Evolutionary conservation across 768 basidiomycete species (phyloP), one percentile per base, ranked within the genome.

Genomic region (Leccinum barrowsii): DNA sequence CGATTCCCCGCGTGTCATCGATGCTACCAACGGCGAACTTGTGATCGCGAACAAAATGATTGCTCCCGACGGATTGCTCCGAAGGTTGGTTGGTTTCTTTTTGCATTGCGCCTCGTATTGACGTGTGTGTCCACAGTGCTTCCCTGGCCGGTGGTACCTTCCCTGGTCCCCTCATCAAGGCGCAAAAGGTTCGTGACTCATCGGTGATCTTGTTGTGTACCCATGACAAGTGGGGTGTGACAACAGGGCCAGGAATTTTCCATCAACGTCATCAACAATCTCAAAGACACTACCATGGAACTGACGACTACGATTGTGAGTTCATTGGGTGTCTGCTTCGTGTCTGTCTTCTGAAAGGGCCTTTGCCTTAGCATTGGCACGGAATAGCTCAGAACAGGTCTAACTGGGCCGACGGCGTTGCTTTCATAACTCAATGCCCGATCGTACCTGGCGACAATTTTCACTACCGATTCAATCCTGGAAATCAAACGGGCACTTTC

Each of bases 21-120:
- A 67, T n/a, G 73, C 73, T 34, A 52, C 57, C 42, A 47, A 66
- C 21, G 65, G 64, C 35, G 68, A 75, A 22, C 62, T 83, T 8
- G 65, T 72, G 49, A 71, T 83, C 50, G 65, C 70, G 8, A 82
- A 82, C 67, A 70, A 70, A 52, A 57, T 69, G 12, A 77, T 84
- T 54, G 62, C 78, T 13, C 83, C 84, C 0, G 83, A 84, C 67
- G 82, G 83, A 21, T 82, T 76, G 56, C 54, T 56, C 48, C 71
- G 71, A 46, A 70, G 73, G 78, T 78, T 32, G 19, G 71, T 70
- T 58, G 17, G 3, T 59, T 17, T 37, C 6, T 34, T 54, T 49
- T 11, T 2, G 7, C 13, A 40, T 0, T 50, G 12, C 50, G 5
- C 12, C 15, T 17, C 46, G 13, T 34, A 30, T 40, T 62, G 32